phyloP scores from a whole-genome alignment of 192 early-diverging fungal genomes.

The Entophlyctis luteolus region DNA sequence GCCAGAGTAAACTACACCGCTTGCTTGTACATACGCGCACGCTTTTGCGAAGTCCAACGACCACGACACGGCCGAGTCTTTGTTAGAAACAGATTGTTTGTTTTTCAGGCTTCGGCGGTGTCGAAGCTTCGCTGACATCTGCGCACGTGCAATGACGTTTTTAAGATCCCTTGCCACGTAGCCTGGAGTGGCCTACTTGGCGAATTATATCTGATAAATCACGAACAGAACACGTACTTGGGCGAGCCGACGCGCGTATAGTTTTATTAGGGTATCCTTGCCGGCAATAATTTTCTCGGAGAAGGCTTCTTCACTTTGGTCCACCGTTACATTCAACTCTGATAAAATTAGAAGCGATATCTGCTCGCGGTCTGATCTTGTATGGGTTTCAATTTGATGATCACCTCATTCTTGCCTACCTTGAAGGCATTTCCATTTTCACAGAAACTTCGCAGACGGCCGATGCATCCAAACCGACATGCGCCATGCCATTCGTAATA shows the following conservation, averaged over 20 bases:
- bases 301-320: background rate
- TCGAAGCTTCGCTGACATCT: background rate
- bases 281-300: background rate
- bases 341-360: background rate
- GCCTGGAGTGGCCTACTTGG: conserved; percentile 2
- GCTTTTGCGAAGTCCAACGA: conserved; percentile 54
- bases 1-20: conserved; percentile 53
- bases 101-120: background rate
- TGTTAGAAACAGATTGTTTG: background rate
- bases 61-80: conserved; percentile 1
- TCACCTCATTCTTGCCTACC: no score
- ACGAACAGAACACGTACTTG: background rate
- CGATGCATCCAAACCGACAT: background rate
- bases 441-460: background rate
- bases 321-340: background rate
- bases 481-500: background rate
- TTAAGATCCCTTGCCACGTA: conserved; percentile 7
- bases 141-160: conserved; percentile 5
- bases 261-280: background rate
- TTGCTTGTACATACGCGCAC: conserved; percentile 56
- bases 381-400: no score
- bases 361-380: background rate
- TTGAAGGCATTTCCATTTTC: background rate
- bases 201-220: background rate
- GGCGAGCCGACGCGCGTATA: conserved; percentile 1